Percentiles rank a stretch among this genome's conserved stretches.
phyloP scores from a whole-genome alignment of 2,329 filamentous ascomycete species.

The Botrytis medusae region DNA sequence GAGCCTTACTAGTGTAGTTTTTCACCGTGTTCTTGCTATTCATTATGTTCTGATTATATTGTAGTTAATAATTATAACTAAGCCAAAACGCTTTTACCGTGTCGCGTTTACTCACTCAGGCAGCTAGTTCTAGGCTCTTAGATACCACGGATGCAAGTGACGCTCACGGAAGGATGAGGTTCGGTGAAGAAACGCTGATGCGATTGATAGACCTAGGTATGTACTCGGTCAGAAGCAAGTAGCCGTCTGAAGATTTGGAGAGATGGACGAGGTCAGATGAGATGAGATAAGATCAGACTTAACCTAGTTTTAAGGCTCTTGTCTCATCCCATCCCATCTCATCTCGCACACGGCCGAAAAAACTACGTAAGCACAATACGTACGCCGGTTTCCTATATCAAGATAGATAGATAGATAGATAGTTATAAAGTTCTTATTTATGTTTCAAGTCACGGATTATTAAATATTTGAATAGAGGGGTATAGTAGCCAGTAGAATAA shows the following conservation, averaged over 20 bases:
- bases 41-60: background rate
- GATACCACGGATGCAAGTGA: background rate
- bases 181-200: background rate
- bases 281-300: background rate
- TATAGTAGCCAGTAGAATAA: background rate
- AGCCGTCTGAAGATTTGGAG: background rate
- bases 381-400: too few relatives aligned
- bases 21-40: background rate
- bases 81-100: too few relatives aligned
- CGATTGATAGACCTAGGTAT: background rate
- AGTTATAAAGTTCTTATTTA: too few relatives aligned
- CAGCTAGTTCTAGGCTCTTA: background rate
- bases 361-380: too few relatives aligned
- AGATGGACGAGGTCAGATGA: background rate
- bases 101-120: too few relatives aligned
- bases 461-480: background rate
- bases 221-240: background rate
- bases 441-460: background rate
- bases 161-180: background rate
- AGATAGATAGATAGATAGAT: too few relatives aligned
- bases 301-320: background rate
- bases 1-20: background rate
- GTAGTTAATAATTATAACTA: background rate
- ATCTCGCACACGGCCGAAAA: background rate
- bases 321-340: background rate